Percentiles rank a stretch among this genome's conserved stretches.
Conservation (phyloP, 176 grass and related monocot species). For the Phoenix roebelenii region DNA sequence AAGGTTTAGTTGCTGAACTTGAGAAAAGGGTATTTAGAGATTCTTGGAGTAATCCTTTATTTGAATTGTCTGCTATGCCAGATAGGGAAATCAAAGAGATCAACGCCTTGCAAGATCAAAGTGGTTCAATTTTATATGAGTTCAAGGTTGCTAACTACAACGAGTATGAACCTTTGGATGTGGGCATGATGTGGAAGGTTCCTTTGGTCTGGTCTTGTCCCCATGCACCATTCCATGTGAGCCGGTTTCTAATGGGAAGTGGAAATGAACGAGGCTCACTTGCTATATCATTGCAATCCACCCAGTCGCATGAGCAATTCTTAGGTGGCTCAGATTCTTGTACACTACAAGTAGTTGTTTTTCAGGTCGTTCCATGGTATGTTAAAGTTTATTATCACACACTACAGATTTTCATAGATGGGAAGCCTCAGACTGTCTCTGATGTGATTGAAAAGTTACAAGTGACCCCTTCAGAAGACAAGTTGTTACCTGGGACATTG, state of each 20-base stretch:
- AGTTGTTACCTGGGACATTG: constrained; percentile 74
- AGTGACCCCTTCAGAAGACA: constrained; percentile 90
- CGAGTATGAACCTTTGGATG: constrained; percentile 57
- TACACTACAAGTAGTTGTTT: constrained; percentile 50
- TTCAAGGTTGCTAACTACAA: constrained; percentile 62
- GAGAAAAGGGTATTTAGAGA: constrained; percentile 24
- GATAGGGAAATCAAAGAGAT: constrained; percentile 47
- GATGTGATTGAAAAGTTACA: constrained; percentile 77
- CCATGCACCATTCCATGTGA: constrained; percentile 58
- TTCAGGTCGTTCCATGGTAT: constrained; percentile 97
- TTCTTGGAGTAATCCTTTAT: constrained; percentile 49
- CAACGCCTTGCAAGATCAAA: constrained; percentile 25
- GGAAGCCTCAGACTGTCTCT: constrained; percentile 43
- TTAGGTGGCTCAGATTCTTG: constrained; percentile 43
- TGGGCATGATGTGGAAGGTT: constrained; percentile 75
- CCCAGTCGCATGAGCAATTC: constrained; percentile 37
- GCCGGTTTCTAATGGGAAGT: constrained; percentile 94
- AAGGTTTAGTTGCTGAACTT: constrained; percentile 30
- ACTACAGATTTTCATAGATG: constrained; percentile 70
- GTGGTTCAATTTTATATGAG: constrained; percentile 46
- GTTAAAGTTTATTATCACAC: constrained; percentile 98
- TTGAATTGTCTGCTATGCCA: constrained; percentile 43
- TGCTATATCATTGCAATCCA: constrained; percentile 75
- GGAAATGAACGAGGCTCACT: constrained; percentile 96
- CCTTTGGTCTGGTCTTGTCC: constrained; percentile 50